phyloP scores from a whole-genome alignment of 306 rosid genomes.

The Castanea crenata region DNA sequence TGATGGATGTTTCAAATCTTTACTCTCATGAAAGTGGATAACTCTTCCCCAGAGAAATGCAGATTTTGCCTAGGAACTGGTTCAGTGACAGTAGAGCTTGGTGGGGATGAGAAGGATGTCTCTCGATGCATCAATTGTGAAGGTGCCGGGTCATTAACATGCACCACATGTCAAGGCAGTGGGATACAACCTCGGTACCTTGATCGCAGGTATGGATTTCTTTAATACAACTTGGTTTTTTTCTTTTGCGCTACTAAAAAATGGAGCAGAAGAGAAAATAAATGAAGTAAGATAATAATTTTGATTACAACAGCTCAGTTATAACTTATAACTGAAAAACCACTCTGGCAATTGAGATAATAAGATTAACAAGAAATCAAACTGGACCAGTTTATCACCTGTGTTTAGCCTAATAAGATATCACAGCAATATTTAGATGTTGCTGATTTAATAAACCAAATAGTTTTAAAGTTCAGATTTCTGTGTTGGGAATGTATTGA shows the following conservation, averaged over 20 bases:
- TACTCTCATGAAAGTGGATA: conserved; percentile 14
- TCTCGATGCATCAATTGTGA: conserved; percentile 91
- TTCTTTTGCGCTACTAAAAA: neutral
- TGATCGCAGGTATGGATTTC: conserved; percentile 73
- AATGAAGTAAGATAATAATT: too few species aligned
- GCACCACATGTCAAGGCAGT: conserved; percentile 96
- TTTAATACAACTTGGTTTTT: neutral
- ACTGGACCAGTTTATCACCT: neutral
- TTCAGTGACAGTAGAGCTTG: conserved; percentile 67
- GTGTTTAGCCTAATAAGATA: neutral
- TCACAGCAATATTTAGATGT: neutral
- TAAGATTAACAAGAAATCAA: neutral
- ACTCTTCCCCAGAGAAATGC: conserved; percentile 68
- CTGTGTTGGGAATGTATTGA: neutral
- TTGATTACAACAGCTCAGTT: neutral
- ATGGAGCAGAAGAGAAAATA: neutral
- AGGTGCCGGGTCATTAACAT: conserved; percentile 77
- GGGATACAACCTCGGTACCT: conserved; percentile 99
- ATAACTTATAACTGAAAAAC: neutral
- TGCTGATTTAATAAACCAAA: neutral
- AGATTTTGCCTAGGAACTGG: conserved; percentile 86
- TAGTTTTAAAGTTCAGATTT: neutral
- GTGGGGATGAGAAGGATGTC: conserved; percentile 75
- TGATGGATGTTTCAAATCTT: conserved; percentile 2
- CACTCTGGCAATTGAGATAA: neutral